These are phyloP conservation scores for Diaporthe sp. DNA, from an alignment of 2,329 filamentous ascomycete genomes.

Conservation along the genomic window DNA sequence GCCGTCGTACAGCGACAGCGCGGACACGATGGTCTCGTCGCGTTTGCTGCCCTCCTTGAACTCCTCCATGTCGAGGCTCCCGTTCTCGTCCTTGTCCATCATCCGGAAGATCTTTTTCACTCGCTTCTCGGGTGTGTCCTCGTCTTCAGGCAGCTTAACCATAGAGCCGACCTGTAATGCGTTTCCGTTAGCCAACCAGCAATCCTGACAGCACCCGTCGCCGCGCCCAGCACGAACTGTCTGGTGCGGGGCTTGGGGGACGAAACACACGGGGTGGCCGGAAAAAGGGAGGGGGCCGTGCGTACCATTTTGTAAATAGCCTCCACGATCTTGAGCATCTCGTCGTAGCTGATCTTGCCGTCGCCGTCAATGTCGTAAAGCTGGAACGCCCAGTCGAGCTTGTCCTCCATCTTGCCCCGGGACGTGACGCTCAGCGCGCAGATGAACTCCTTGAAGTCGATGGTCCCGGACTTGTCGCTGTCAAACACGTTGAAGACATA, in stretches of 20 bases:
- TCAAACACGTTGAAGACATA: conserved; percentile 99
- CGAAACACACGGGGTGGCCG: not conserved
- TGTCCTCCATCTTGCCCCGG: conserved; percentile 99
- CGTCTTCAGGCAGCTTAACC: conserved; percentile 98
- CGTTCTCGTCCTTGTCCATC: conserved; percentile 99
- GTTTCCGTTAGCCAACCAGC: not conserved
- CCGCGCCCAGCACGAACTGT: too few species aligned
- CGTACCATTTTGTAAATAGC: conserved; percentile 99
- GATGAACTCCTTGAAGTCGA: conserved; percentile 99
- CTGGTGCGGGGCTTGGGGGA: not conserved
- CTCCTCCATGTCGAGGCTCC: conserved; percentile 94
- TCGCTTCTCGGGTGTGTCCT: conserved; percentile 98
- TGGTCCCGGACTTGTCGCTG: conserved; percentile 95
- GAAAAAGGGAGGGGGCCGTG: not conserved
- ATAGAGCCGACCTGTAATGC: conserved; percentile 88
- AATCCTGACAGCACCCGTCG: not conserved
- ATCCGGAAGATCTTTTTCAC: conserved; percentile 98
- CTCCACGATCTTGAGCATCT: conserved; percentile 99
- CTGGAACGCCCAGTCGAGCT: conserved; percentile 99
- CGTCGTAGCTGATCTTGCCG: conserved; percentile 98
- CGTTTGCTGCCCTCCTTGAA: conserved; percentile 99
- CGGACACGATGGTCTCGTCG: conserved; percentile 98
- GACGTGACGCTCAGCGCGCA: conserved; percentile 97
- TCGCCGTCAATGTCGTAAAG: conserved; percentile 99
- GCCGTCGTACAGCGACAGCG: conserved; percentile 95